Evolutionary conservation across 345 rosid species (phyloP), one percentile per base, ranked within the genome.

Genomic region (Garcia nutans): DNA sequence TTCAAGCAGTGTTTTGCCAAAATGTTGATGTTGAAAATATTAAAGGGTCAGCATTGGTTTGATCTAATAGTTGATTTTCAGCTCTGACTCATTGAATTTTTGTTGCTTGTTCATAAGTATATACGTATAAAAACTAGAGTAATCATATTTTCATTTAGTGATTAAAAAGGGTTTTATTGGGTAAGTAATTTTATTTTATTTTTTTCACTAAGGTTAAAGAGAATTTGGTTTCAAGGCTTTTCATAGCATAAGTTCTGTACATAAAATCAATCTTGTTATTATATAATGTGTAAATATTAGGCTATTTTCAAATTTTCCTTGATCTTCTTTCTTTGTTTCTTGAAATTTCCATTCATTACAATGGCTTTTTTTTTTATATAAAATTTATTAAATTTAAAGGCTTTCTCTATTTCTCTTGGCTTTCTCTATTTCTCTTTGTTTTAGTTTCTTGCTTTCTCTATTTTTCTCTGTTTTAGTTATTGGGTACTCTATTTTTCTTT

Each of bases 51-150:
- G 0, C 82, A 11, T 83, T 91, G 62, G 82, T 84, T 77, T 89
- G 91, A 65, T 86, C 91, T 1, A 89, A 58, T 47, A 89, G 91
- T 76, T 91, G 96, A 76, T 91, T 89, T 73, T 74, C 96, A 6
- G 82, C 90, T 77, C 69, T 91, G 37, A 89, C 91, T 69, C 82
- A 82, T 74, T 86, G 79, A 84, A 31, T 23, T 24, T 20, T 1
- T 28, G 65, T 16, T 58, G 54, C 3, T 60, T 4, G 55, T 22
- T 19, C 45, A 65, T 23, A 10, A 75, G 37, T 33, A 75, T 10
- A 24, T n/a, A 56, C 1, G 28, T 19, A 8, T 19, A 2, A 60
- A 54, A 75, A 47, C 23, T n/a, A n/a, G 68, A 10, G 68, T 60
- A 58, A 59, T 61, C 47, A 61, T 68, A 60, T 57, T 42, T 72